Base-by-base conservation (phyloP, 495 filamentous ascomycete species). In the Penicillium paxilli region DNA sequence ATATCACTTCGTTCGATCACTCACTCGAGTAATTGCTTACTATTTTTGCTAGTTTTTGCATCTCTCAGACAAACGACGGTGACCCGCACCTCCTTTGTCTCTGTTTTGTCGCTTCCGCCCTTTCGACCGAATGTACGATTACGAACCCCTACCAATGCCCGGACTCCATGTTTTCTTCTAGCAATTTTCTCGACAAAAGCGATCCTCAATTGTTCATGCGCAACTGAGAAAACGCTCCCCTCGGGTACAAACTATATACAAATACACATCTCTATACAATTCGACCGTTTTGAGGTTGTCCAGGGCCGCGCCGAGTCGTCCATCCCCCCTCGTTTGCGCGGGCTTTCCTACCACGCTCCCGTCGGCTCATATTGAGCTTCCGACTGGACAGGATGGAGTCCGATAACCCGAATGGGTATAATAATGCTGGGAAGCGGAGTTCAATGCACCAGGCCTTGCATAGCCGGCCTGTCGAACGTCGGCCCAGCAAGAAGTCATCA, bases 401-500 rank as follows among this genome's bases (percentile, higher is more conserved):
- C 58, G 75, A 75, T 55, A 69, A 70, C 58, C 62, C 71, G 32
- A 76, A 75, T 64, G 70, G 67, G 37, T 68, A 59, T 51, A 73
- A 42, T 23, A 12, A n/a, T n/a, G n/a, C 40, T 21, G 40, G 40
- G 40, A 42, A 74, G 54, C 70, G 75, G 57, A 73, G 70, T 57
- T 78, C 75, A 10, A 63, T 71, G 53, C 72, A 75, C 47, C 73
- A 78, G 42, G 69, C 68, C 38, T 46, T 67, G 33, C 66, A 76
- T 54, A 77, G 70, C 52, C 73, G 73, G 35, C 71, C 73, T 20
- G 70, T 80, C 58, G 75, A 80, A 64, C 70, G 77, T 17, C 71
- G 78, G 26, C 63, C 79, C 1, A 80, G 78, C 67, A 82, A 80
- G 54, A 79, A 81, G 55, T 76, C 77, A 16, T 79, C 78, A 17